Conservation (phyloP, 129 eudicot genomes). For the Artemisia tridentata region DNA sequence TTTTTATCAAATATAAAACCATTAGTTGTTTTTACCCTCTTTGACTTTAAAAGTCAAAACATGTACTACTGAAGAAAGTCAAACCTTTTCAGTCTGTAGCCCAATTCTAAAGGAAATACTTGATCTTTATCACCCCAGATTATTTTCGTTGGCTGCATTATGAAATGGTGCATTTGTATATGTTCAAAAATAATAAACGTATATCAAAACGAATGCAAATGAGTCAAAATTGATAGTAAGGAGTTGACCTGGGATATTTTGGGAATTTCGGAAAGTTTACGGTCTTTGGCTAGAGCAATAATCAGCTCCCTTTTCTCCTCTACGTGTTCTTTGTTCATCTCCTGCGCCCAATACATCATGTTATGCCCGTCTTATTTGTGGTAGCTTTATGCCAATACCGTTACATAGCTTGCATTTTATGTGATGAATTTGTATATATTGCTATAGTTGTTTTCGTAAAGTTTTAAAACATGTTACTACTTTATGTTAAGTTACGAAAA, state of each 20-base stretch:
- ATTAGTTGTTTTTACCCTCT: constrained; percentile 6
- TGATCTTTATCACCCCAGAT: constrained; percentile 74
- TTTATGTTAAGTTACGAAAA: neutral
- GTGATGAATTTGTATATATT: neutral
- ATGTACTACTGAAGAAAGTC: neutral
- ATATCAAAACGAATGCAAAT: neutral
- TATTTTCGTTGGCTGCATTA: constrained; percentile 61
- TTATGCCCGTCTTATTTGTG: neutral
- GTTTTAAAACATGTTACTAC: no score
- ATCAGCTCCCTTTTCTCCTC: constrained; percentile 64
- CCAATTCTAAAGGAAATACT: constrained; percentile 61
- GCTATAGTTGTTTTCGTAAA: neutral
- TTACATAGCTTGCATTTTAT: neutral
- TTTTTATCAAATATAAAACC: neutral
- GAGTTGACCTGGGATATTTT: constrained; percentile 57
- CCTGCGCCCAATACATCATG: constrained; percentile 33
- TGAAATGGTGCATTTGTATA: neutral
- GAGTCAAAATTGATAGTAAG: neutral
- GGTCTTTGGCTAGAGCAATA: constrained; percentile 46
- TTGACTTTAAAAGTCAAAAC: constrained; percentile 26
- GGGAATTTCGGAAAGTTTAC: constrained; percentile 63
- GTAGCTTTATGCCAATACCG: neutral
- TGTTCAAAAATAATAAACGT: neutral
- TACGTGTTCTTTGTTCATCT: constrained; percentile 45
- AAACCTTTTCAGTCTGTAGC: constrained; percentile 64